Base-by-base conservation (phyloP, 169 alveolate genomes). In the Cryptosporidium meleagridis region DNA sequence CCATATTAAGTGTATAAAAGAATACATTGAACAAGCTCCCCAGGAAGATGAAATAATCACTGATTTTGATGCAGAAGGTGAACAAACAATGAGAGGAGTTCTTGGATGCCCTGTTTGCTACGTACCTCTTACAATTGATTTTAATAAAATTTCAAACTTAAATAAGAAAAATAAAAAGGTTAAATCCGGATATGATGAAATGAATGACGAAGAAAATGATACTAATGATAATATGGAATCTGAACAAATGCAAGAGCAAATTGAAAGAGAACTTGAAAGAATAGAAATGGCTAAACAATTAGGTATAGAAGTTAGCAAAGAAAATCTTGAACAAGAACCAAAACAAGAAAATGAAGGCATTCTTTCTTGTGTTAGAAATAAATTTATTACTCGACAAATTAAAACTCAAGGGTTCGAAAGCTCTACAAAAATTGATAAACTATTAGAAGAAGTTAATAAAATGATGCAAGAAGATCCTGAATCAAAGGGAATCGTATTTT, bases 401-500 rank as follows among this genome's bases (percentile, higher is more conserved):
- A 94, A 93, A 58, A 87, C 93, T 23, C 73, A 93, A 37, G 95
- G 94, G 45, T 94, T 91, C 84, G 92, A 92, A 39, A 84, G 95
- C 21, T 92, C 95, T 62, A 93, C 96, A 18, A 94, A 93, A 85
- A 93, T 95, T 12, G 95, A 95, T 70, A 95, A 96, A 0, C 70
- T 95, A 44, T 75, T 93, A 73, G 95, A 93, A 85, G 97, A 95
- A 55, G 91, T 96, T 16, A 52, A 91, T 55, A 85, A 75, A 37
- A 92, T 93, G 16, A 87, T 91, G 9, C 52, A 67, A 23, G 91
- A 80, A 33, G 94, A 91, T 65, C 84, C 94, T 65, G 85, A 91
- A 8, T 95, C 93, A 55, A 96, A 96, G 67, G 93, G 94, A 29
- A 68, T 96, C 75, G 97, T 96, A 12, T 96, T 96, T 86, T 95